Conservation (phyloP, 257 asterid species). For the Lycium barbarum region DNA sequence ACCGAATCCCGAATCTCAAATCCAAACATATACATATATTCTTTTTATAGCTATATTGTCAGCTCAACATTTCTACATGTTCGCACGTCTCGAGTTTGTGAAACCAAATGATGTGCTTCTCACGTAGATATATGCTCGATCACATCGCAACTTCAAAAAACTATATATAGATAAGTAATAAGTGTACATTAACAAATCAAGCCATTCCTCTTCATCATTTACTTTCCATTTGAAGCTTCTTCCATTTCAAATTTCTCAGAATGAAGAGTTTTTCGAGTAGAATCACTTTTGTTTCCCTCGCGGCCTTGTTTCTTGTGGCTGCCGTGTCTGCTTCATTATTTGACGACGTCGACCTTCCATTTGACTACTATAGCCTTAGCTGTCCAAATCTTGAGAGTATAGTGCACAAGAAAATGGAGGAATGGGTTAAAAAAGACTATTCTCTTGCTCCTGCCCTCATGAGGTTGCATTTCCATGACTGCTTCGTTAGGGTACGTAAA, state of each 20-base stretch:
- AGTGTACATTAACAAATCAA: not conserved
- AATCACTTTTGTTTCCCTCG: not conserved
- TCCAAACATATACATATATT: not conserved
- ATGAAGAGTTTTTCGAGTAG: conserved; percentile 27
- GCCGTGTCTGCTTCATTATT: conserved; percentile 12
- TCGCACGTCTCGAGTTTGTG: conserved; percentile 17
- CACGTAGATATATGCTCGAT: not conserved
- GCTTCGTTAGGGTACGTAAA: conserved; percentile 72
- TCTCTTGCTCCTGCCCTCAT: conserved; percentile 74
- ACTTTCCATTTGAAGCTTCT: not conserved
- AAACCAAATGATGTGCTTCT: conserved; percentile 16
- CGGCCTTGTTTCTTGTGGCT: conserved; percentile 28
- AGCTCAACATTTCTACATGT: conserved; percentile 7
- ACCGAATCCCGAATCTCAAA: not conserved
- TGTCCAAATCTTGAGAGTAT: conserved; percentile 72
- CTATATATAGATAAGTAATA: not conserved
- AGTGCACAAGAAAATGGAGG: conserved; percentile 49
- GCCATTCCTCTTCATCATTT: not conserved
- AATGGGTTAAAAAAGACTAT: conserved; percentile 62
- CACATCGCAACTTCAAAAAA: not conserved
- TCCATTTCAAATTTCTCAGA: not conserved
- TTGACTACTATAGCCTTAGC: conserved; percentile 44
- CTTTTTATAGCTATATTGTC: not conserved
- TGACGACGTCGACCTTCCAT: conserved; percentile 43
- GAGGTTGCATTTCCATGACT: conserved; percentile 85